A percentile compares a stretch with the other conserved stretches of the same genome.
phyloP scores from a whole-genome alignment of 2,329 filamentous ascomycete genomes.

The Lachnellula arida region DNA sequence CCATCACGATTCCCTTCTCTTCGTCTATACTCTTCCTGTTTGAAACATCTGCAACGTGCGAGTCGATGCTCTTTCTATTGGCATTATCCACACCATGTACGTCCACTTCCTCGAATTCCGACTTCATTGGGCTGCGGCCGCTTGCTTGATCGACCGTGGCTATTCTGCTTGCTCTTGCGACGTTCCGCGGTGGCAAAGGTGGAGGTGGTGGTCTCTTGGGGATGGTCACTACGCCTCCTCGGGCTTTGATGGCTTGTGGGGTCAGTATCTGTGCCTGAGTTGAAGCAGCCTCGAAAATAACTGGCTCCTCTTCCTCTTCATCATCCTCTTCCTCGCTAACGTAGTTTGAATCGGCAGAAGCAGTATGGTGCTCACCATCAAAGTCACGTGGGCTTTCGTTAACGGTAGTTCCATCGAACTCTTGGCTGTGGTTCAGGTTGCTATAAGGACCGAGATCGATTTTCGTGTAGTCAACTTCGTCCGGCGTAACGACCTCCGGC shows the following conservation, averaged over 20 bases:
- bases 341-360: conserved; percentile 37
- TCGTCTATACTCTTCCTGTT: conserved; percentile 11
- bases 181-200: conserved; percentile 67
- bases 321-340: conserved; percentile 39
- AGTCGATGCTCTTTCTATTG: conserved; percentile 7
- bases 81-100: conserved; percentile 14
- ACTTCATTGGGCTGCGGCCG: conserved; percentile 21
- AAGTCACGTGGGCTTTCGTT: conserved; percentile 31
- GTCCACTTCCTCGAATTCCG: conserved; percentile 32
- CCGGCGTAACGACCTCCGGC: conserved; percentile 41
- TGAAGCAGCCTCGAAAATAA: conserved; percentile 63
- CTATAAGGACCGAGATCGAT: conserved; percentile 46
- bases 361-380: conserved; percentile 25
- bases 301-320: conserved; percentile 54
- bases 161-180: conserved; percentile 40
- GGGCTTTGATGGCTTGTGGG: conserved; percentile 47
- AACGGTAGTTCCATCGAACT: conserved; percentile 30
- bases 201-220: conserved; percentile 74
- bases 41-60: not conserved
- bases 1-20: conserved; percentile 1
- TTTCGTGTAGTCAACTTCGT: conserved; percentile 56
- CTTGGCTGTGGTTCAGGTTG: conserved; percentile 24
- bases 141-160: conserved; percentile 25
- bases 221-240: conserved; percentile 79
- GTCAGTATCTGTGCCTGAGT: conserved; percentile 54